Percentiles rank a stretch among this genome's conserved stretches.
These are phyloP conservation scores for Limonium bicolor DNA, from an alignment of 148 eudicot species.

Conservation along the genomic window DNA sequence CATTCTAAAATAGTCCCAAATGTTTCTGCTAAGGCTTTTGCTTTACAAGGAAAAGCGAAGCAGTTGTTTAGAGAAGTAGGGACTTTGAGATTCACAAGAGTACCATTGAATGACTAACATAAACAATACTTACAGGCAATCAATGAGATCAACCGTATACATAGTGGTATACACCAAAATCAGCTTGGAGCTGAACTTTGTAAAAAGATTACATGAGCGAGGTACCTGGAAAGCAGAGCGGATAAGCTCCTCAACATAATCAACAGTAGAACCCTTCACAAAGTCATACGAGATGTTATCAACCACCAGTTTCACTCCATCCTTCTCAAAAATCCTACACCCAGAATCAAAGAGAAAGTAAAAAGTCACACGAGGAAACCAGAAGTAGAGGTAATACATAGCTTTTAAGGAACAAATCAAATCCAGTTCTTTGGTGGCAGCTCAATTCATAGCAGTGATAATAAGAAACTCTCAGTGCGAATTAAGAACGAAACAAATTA, in stretches of 20 bases:
- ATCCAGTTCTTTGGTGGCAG: too few species aligned
- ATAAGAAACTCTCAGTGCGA: not conserved
- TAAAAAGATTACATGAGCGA: not conserved
- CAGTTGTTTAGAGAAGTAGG: too few species aligned
- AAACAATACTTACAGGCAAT: too few species aligned
- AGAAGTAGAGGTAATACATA: not conserved
- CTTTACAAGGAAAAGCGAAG: too few species aligned
- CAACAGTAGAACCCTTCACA: constrained; percentile 92
- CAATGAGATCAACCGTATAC: too few species aligned
- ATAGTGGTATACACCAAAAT: too few species aligned
- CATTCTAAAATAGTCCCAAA: too few species aligned
- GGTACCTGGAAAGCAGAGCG: constrained; percentile 95
- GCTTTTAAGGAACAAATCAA: not conserved
- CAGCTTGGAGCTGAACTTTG: too few species aligned
- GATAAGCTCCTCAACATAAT: constrained; percentile 96
- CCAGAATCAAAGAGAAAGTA: not conserved
- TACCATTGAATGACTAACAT: too few species aligned
- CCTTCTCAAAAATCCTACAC: constrained; percentile 72
- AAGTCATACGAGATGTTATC: constrained; percentile 86
- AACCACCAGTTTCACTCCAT: constrained; percentile 86
- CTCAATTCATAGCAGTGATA: too few species aligned
- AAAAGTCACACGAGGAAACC: not conserved
- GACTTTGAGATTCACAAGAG: too few species aligned
- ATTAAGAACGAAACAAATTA: constrained; percentile 6
- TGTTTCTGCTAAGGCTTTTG: too few species aligned